These are phyloP conservation scores for Nakaseomyces sp. DNA, from an alignment of 1,139 yeast genomes.

Conservation along the genomic window DNA sequence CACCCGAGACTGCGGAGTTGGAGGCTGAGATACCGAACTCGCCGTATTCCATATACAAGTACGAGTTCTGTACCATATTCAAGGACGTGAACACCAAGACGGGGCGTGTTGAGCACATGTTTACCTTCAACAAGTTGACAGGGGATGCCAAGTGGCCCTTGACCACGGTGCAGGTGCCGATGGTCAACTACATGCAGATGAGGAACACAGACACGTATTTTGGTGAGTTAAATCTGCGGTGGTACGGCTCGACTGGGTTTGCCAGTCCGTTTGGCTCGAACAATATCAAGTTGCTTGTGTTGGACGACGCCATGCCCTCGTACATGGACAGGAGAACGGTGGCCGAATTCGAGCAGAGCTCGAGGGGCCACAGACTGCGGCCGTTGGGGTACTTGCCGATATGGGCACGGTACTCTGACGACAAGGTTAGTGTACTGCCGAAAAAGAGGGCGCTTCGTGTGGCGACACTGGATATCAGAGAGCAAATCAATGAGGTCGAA, in stretches of 20 bases:
- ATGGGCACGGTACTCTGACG: constrained; percentile 29
- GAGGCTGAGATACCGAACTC: constrained; percentile 11
- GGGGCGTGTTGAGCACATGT: constrained; percentile 19
- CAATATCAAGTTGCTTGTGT: constrained; percentile 23
- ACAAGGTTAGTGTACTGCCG: constrained; percentile 25
- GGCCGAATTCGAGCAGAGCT: constrained; percentile 12
- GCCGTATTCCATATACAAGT: constrained; percentile 14
- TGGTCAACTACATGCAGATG: constrained; percentile 21
- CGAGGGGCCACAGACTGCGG: constrained; percentile 13
- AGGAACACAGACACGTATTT: constrained; percentile 23
- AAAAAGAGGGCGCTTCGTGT: constrained; percentile 27
- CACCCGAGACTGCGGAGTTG: constrained; percentile 12
- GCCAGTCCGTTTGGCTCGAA: constrained; percentile 29
- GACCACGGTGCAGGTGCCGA: constrained; percentile 5
- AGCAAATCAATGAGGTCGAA: constrained; percentile 12
- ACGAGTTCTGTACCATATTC: constrained; percentile 20
- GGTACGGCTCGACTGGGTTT: constrained; percentile 30
- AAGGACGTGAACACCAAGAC: constrained; percentile 13
- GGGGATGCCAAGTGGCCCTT: constrained; percentile 9
- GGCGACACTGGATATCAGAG: constrained; percentile 30
- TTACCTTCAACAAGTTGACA: constrained; percentile 16
- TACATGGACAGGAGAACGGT: constrained; percentile 18
- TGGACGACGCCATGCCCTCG: constrained; percentile 30
- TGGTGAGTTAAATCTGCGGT: constrained; percentile 21
- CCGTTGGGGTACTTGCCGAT: constrained; percentile 23